These are phyloP conservation scores for Penicillium sp. DNA, from an alignment of 2,329 filamentous ascomycete genomes.

Conservation along the genomic window DNA sequence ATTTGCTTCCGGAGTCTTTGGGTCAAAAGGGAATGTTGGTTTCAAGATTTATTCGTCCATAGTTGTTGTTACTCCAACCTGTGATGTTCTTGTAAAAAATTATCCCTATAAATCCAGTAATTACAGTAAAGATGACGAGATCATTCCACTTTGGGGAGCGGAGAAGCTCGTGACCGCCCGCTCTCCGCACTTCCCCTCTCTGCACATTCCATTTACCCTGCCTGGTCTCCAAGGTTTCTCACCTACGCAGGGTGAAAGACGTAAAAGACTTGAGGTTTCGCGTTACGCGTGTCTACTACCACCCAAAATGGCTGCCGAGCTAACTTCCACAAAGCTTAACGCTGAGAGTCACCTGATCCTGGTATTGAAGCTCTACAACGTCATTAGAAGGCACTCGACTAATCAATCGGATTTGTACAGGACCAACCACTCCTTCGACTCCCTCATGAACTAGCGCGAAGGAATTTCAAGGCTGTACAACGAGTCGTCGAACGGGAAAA, in stretches of 20 bases:
- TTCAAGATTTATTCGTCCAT: slow-evolving; percentile 25
- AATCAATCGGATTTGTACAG: slow-evolving; percentile 45
- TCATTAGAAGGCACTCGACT: slow-evolving; percentile 9
- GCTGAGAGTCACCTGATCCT: slow-evolving; percentile 52
- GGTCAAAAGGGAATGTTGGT: slow-evolving; percentile 39
- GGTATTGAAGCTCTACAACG: slow-evolving; percentile 30
- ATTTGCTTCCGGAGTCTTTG: slow-evolving; percentile 40
- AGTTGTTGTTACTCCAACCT: slow-evolving; percentile 15
- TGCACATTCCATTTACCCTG: background rate
- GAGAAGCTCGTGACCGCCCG: slow-evolving; percentile 8
- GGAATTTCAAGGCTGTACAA: slow-evolving; percentile 82
- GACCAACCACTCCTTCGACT: slow-evolving; percentile 93
- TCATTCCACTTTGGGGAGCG: background rate
- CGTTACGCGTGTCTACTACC: background rate
- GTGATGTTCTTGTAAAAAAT: background rate
- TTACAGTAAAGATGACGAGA: background rate
- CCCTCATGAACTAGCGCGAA: slow-evolving; percentile 86
- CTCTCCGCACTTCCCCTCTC: slow-evolving; percentile 14
- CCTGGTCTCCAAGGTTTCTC: background rate
- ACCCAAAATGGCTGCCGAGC: slow-evolving; percentile 42
- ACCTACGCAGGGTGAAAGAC: background rate
- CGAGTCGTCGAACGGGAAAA: slow-evolving; percentile 50
- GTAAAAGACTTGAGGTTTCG: background rate
- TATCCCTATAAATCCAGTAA: too few relatives aligned
- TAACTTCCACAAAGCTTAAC: slow-evolving; percentile 50